Percentiles rank a stretch among this genome's conserved stretches.
phyloP scores from a whole-genome alignment of 176 grass and related monocot genomes.

The Tuctoria greenei region DNA sequence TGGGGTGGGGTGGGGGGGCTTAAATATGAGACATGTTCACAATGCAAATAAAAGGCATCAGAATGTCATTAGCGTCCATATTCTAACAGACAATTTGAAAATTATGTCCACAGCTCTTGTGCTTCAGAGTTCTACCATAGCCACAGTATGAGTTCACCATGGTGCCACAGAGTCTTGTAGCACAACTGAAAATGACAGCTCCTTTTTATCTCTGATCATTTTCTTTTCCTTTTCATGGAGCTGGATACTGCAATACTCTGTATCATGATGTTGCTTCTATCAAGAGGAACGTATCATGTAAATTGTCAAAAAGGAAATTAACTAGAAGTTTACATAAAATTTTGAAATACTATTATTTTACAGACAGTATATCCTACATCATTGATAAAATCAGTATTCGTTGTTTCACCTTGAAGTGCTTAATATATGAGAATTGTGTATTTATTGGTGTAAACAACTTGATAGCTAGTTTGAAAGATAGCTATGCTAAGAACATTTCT shows the following conservation, averaged over 20 bases:
- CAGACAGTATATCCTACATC: neutral
- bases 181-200: slow-evolving; percentile 43
- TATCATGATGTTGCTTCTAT: neutral
- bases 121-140: neutral
- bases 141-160: slow-evolving; percentile 11
- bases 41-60: slow-evolving; percentile 14
- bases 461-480: neutral
- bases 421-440: neutral
- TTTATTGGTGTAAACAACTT: slow-evolving; percentile 4
- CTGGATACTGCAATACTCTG: slow-evolving; percentile 15
- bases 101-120: neutral
- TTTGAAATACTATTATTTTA: neutral
- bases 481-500: slow-evolving; percentile 34
- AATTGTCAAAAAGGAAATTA: neutral
- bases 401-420: slow-evolving; percentile 16
- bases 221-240: slow-evolving; percentile 28
- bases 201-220: slow-evolving; percentile 36
- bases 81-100: neutral
- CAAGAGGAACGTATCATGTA: neutral
- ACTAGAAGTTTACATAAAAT: neutral
- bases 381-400: slow-evolving; percentile 10
- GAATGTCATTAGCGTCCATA: slow-evolving; percentile 10
- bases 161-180: slow-evolving; percentile 20
- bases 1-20: too few species aligned
- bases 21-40: neutral